Conservation (phyloP, 129 eudicot species). For the Flaveria robusta region DNA sequence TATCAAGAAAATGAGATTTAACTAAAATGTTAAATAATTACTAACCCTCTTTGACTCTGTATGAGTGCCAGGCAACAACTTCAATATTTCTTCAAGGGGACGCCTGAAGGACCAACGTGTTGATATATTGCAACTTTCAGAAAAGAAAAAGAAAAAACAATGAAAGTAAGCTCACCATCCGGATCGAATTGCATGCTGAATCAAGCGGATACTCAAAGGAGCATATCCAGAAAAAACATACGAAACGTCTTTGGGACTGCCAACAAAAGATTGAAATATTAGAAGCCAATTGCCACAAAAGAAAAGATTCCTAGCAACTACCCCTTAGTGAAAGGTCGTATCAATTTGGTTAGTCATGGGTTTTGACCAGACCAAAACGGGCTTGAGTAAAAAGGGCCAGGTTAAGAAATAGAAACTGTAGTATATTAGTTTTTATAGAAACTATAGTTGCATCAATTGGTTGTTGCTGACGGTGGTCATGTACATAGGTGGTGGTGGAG, state of each 20-base stretch:
- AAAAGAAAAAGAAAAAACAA: background rate
- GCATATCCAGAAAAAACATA: conserved; percentile 99
- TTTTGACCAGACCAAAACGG: too few relatives aligned
- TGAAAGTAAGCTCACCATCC: conserved; percentile 68
- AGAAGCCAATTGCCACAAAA: conserved; percentile 8
- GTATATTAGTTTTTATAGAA: background rate
- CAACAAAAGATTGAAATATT: conserved; percentile 12
- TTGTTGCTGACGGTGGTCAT: background rate
- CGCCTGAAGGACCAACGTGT: conserved; percentile 61
- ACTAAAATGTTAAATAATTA: conserved; percentile 1
- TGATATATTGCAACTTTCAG: background rate
- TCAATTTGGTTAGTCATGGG: background rate
- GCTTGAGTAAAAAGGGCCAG: background rate
- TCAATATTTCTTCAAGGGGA: conserved; percentile 85
- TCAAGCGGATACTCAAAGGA: conserved; percentile 91
- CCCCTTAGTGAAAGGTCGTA: background rate
- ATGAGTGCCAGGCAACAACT: conserved; percentile 93
- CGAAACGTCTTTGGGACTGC: conserved; percentile 87
- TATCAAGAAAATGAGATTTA: background rate
- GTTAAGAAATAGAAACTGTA: background rate
- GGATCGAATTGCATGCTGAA: conserved; percentile 94
- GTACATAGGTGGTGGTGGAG: background rate
- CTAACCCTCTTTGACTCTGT: conserved; percentile 79
- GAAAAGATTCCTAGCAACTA: background rate
- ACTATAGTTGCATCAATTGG: background rate